Evolutionary conservation across 2,329 filamentous ascomycete species (phyloP).

Genomic region (Talaromyces pinophilus): DNA sequence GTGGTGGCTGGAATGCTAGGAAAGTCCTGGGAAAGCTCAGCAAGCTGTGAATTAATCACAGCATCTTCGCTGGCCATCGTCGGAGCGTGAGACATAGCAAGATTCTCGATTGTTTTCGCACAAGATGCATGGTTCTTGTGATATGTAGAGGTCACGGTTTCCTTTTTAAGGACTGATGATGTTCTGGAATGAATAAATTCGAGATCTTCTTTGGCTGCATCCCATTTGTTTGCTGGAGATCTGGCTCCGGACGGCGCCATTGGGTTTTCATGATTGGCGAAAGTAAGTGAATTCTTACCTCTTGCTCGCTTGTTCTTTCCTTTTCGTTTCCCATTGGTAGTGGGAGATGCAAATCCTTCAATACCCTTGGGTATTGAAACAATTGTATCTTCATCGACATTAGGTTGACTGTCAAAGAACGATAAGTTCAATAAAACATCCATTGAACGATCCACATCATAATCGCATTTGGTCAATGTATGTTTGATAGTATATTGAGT

Average conservation of each 20-base stretch:
- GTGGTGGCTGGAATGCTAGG: conserved; percentile 52
- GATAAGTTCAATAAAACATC: conserved; percentile 79
- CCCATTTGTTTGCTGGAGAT: conserved; percentile 57
- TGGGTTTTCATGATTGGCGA: conserved; percentile 22
- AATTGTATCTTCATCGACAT: conserved; percentile 50
- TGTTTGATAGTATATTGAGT: conserved; percentile 66
- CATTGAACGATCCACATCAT: conserved; percentile 69
- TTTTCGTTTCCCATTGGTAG: conserved; percentile 39
- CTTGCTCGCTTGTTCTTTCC: conserved; percentile 24
- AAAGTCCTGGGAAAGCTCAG: conserved; percentile 58
- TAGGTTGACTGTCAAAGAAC: conserved; percentile 68
- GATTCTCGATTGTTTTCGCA: conserved; percentile 55
- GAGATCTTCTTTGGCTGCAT: conserved; percentile 57
- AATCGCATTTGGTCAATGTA: conserved; percentile 66
- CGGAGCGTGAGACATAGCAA: conserved; percentile 53
- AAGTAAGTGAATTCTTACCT: conserved; percentile 18
- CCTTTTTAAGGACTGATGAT: conserved; percentile 48
- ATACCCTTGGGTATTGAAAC: conserved; percentile 65
- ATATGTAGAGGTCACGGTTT: conserved; percentile 58
- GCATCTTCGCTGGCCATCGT: conserved; percentile 40
- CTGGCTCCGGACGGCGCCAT: conserved; percentile 21
- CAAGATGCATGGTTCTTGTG: conserved; percentile 60
- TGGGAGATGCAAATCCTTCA: conserved; percentile 71
- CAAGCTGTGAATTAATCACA: conserved; percentile 51
- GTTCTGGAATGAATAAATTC: conserved; percentile 61